phyloP scores from a whole-genome alignment of 805 yeast genomes.

The Starmerella bombicola region DNA sequence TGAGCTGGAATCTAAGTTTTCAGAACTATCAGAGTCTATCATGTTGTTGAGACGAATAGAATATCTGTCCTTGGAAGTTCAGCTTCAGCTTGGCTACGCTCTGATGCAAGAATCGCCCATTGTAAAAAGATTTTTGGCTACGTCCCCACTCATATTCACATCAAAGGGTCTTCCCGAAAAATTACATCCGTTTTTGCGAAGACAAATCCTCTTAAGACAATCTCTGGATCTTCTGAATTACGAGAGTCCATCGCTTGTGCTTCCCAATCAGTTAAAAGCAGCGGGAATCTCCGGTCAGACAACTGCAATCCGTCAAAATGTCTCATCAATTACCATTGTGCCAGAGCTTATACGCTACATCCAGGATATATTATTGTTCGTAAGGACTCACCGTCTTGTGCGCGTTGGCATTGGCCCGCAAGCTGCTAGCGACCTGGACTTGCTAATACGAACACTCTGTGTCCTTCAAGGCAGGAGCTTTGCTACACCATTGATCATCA shows the following conservation, averaged over 20 bases:
- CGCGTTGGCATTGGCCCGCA: conserved; percentile 41
- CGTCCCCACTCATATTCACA: conserved; percentile 10
- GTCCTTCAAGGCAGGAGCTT: conserved; percentile 33
- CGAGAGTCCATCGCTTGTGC: conserved; percentile 9
- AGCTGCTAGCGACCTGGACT: conserved; percentile 34
- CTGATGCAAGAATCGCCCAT: conserved; percentile 7
- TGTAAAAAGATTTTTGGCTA: not conserved
- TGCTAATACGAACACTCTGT: conserved; percentile 33
- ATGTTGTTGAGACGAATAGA: conserved; percentile 10
- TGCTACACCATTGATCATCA: conserved; percentile 44
- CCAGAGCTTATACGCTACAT: conserved; percentile 44
- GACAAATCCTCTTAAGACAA: conserved; percentile 15
- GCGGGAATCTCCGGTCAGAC: not conserved
- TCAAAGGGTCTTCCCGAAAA: conserved; percentile 2
- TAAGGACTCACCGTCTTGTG: conserved; percentile 45
- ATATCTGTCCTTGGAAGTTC: conserved; percentile 5
- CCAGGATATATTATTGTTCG: conserved; percentile 42
- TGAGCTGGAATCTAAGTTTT: conserved; percentile 1
- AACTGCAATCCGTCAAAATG: not conserved
- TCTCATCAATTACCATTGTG: conserved; percentile 29
- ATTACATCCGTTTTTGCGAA: conserved; percentile 13
- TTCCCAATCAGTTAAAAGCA: not conserved
- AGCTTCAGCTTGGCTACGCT: conserved; percentile 14
- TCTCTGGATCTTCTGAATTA: conserved; percentile 6
- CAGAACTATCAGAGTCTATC: not conserved